Percentiles rank a stretch among this genome's conserved stretches.
These are phyloP conservation scores for Linum tenue DNA, from an alignment of 345 rosid genomes.

Conservation along the genomic window DNA sequence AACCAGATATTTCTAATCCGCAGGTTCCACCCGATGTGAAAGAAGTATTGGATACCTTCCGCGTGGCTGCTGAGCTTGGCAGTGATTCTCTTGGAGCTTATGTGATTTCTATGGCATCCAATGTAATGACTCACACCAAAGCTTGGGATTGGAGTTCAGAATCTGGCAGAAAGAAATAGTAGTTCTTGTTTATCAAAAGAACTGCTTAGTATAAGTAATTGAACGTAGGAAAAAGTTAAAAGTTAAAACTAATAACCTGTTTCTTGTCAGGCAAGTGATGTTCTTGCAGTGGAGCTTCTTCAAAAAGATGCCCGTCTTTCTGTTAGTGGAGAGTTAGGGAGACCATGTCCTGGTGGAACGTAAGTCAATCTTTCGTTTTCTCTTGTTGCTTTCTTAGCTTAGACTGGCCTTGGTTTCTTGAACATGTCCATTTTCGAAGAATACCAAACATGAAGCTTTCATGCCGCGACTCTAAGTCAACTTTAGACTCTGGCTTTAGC, in stretches of 20 bases:
- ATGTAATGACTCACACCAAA: slow-evolving; percentile 34
- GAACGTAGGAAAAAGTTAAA: neutral
- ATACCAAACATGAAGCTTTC: too few relatives aligned
- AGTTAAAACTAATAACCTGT: slow-evolving; percentile 16
- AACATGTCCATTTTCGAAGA: too few relatives aligned
- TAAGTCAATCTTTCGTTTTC: slow-evolving; percentile 41
- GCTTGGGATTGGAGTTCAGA: slow-evolving; percentile 10
- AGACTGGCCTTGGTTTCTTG: neutral
- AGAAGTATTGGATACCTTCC: slow-evolving; percentile 86
- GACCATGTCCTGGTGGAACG: slow-evolving; percentile 88
- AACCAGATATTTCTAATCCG: neutral
- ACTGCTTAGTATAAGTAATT: neutral
- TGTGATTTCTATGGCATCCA: slow-evolving; percentile 97
- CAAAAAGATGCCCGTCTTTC: slow-evolving; percentile 92
- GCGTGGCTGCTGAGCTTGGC: slow-evolving; percentile 90
- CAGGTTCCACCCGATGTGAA: slow-evolving; percentile 76
- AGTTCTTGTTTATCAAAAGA: neutral
- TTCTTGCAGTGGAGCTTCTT: slow-evolving; percentile 90
- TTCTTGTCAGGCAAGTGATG: slow-evolving; percentile 78
- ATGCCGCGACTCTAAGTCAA: neutral
- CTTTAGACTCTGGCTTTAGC: neutral
- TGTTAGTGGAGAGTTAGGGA: slow-evolving; percentile 72
- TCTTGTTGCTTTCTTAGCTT: neutral
- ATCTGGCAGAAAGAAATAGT: neutral
- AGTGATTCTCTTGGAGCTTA: slow-evolving; percentile 95